Base-by-base conservation (phyloP, 1,284 basidiomycete species). In the Cerioporus squamosus region DNA sequence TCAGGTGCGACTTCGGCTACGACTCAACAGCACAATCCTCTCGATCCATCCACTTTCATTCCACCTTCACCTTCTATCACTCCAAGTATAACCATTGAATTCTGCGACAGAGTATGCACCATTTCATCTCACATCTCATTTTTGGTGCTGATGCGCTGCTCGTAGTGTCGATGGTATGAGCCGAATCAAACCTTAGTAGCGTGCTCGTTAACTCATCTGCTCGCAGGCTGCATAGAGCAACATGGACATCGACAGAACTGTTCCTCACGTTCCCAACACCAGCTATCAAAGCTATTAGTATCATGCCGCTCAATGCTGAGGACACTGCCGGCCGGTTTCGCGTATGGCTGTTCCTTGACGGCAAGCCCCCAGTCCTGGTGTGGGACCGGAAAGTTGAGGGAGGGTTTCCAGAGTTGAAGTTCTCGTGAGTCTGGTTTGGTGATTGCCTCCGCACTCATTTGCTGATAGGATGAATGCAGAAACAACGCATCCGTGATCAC, bases 361-460 rank as follows among this genome's bases (percentile, higher is more conserved):
- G 73, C 3, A 72, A 75, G 14, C 72, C 77, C 8, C 72, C 75
- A 23, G 64, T 70, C 44, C 72, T 92, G 46, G 68, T 91, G 18
- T 94, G 91, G 91, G 91, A 94, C 71, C 78, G 91, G 61, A 92
- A 95, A 71, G 75, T 84, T n/a, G 91, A 95, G 72, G 92, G 92
- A 29, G 90, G 92, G 0, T 97, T 97, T 70, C 95, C 95, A 0
- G 95, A 97, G 74, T 76, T 94, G 60, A 94, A 73, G 79, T 83
- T n/a, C 77, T 94, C 67, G 92, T 92, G 66, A 70, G 87, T 76
- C n/a, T 40, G 36, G 29, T 31, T 10, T 36, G 24, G 31, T 22
- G 45, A 33, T 39, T 38, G 20, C 29, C 42, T 23, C 38, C 47
- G 38, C 14, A 49, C 29, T 38, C 15, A 33, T 18, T 20, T 29